Conservation (phyloP, 108 stramenopile genomes). For the Bacterosira constricta region DNA sequence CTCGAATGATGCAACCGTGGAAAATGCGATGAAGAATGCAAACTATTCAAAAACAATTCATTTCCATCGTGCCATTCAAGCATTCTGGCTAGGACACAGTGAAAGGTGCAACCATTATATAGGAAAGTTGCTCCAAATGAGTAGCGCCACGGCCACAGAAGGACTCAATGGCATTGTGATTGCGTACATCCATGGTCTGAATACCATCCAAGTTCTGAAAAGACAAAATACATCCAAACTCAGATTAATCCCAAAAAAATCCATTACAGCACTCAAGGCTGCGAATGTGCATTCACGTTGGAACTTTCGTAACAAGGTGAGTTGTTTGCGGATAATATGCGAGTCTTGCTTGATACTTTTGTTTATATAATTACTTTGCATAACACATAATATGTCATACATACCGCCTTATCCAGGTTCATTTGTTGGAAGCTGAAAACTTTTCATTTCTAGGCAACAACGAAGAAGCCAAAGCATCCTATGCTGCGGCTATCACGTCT, state of each 20-base stretch:
- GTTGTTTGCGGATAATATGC: too few species aligned
- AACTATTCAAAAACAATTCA: background rate
- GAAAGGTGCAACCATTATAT: slow-evolving; percentile 8
- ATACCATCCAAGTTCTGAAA: background rate
- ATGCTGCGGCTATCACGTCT: slow-evolving; percentile 3
- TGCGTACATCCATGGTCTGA: background rate
- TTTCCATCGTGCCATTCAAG: slow-evolving; percentile 8
- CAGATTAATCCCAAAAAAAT: background rate
- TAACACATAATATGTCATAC: background rate
- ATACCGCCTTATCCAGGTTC: background rate
- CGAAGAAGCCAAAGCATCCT: slow-evolving; percentile 9
- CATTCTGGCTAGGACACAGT: slow-evolving; percentile 23
- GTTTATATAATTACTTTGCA: too few species aligned
- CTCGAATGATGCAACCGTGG: background rate
- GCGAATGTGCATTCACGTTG: background rate
- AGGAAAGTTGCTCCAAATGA: slow-evolving; percentile 1
- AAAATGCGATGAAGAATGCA: background rate
- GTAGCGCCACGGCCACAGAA: background rate
- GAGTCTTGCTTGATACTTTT: too few species aligned
- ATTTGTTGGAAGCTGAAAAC: slow-evolving; percentile 20
- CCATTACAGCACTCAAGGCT: background rate
- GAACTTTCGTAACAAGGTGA: slow-evolving; percentile 13
- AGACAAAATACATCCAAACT: background rate
- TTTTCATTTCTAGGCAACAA: slow-evolving; percentile 5
- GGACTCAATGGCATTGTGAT: background rate